phyloP scores from a whole-genome alignment of 2,329 filamentous ascomycete species.

The Scedosporium minutisporum region DNA sequence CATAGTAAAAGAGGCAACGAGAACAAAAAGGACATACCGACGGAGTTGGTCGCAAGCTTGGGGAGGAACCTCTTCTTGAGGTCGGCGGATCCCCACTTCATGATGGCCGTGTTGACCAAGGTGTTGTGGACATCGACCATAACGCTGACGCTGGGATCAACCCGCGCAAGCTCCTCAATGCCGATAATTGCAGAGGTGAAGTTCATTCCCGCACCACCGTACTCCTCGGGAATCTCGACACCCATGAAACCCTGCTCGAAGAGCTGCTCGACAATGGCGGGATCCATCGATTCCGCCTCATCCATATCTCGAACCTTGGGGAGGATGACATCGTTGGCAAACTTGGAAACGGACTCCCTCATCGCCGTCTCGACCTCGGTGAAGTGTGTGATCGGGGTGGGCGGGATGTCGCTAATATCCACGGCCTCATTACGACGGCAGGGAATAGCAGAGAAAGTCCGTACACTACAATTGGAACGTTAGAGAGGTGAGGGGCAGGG shows the following conservation, averaged over 20 bases:
- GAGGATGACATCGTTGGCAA: constrained; percentile 78
- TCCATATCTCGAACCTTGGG: constrained; percentile 96
- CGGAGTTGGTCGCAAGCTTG: constrained; percentile 78
- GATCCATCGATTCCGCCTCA: constrained; percentile 90
- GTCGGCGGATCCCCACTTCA: constrained; percentile 72
- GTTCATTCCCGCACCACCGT: constrained; percentile 95
- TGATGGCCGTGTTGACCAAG: constrained; percentile 83
- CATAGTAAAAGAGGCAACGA: not conserved
- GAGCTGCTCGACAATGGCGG: constrained; percentile 74
- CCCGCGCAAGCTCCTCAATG: constrained; percentile 90
- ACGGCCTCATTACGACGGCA: constrained; percentile 38
- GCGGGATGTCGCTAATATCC: constrained; percentile 68
- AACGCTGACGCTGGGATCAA: constrained; percentile 91
- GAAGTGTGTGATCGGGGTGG: constrained; percentile 86
- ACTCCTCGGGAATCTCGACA: constrained; percentile 95
- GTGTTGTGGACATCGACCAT: constrained; percentile 98
- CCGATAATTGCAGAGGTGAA: constrained; percentile 93
- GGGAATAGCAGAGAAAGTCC: constrained; percentile 52
- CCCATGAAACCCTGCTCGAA: constrained; percentile 98
- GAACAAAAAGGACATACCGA: constrained; percentile 32
- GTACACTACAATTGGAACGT: constrained; percentile 20
- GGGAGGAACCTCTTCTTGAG: constrained; percentile 82
- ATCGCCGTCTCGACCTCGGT: constrained; percentile 86
- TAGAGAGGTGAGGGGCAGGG: not conserved
- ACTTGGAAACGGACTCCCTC: constrained; percentile 82